Percentiles rank a stretch among this genome's conserved stretches.
Conservation (phyloP, 208 protist species). For the Acanthamoeba rhysodes region DNA sequence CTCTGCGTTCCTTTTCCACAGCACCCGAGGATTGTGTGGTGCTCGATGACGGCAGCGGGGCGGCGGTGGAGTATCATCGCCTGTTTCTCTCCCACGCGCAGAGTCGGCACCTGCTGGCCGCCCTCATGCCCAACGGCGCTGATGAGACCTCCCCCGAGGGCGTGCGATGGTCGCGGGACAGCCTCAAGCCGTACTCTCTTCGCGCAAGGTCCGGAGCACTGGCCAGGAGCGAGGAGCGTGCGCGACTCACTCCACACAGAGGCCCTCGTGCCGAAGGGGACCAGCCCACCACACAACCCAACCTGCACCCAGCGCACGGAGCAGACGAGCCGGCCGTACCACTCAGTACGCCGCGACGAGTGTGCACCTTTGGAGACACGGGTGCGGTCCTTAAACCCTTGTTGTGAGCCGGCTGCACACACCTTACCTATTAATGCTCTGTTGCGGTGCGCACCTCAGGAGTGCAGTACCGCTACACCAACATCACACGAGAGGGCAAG, state of each 20-base stretch:
- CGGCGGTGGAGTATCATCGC: not conserved
- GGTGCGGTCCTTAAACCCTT: not conserved
- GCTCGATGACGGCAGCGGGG: not conserved
- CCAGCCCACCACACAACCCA: not conserved
- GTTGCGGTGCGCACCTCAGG: not conserved
- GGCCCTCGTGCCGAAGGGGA: not conserved
- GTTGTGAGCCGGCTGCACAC: too few relatives aligned
- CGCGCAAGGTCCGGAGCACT: not conserved
- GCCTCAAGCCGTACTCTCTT: not conserved
- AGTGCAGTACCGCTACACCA: constrained; percentile 1
- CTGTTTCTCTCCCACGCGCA: not conserved
- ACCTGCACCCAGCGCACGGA: not conserved
- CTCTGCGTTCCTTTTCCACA: too few relatives aligned
- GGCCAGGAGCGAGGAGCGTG: not conserved
- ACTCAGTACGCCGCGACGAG: not conserved
- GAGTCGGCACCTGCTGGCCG: not conserved
- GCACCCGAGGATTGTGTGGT: not conserved
- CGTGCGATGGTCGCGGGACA: constrained; percentile 1
- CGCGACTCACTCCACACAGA: too few relatives aligned
- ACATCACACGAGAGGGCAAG: constrained; percentile 53
- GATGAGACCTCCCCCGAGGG: not conserved
- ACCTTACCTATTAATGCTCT: not conserved
- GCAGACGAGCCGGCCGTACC: too few relatives aligned
- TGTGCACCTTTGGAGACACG: constrained; percentile 20
- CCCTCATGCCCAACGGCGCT: not conserved